Base-by-base conservation (phyloP, 371 early-diverging fungal genomes). In the Mucor mucedo region DNA sequence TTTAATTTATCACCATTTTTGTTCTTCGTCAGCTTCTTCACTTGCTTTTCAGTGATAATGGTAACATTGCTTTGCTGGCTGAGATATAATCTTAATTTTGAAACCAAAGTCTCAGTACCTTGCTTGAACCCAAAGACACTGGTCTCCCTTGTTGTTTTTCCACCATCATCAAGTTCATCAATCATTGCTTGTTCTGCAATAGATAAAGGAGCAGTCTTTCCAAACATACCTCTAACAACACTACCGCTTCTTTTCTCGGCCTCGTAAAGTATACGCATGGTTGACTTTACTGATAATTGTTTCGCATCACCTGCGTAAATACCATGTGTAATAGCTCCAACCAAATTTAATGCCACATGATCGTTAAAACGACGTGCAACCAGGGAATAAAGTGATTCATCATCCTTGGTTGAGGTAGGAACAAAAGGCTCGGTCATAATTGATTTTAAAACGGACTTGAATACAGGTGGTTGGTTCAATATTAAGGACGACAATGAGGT, bases 261-360 rank as follows among this genome's bases (percentile, higher is more conserved):
- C 8, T 89, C 83, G 63, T 83, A 87, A 29, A 95, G 63, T 40
- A 84, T 70, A 33, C 83, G 82, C 53, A 96, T 75, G 0, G 90
- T 85, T 4, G 94, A 88, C 32, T 86, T 77, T 0, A 93, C 84
- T 35, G 93, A 93, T 14, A 96, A 82, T 56, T 82, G 71, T 40
- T 79, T 84, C 2, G 82, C 80, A 68, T 97, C 93, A 0, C 95
- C 95, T 0, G 96, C 96, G 73, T 95, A 96, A 44, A 96, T 94
- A 1, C 98, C 98, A 65, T 94, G 95, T 40, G 94, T 84, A 45
- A 95, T 77, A 2, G 95, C 93, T 38, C 95, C 93, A 5, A 95
- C 85, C 56, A 97, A 47, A 44, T 68, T 55, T 30, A 49, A 16
- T 42, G 68, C 52, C 73, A 58, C 62, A 77, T 52, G 14, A 82